phyloP scores from a whole-genome alignment of 768 basidiomycete genomes.

The Boletus rubescentipes region DNA sequence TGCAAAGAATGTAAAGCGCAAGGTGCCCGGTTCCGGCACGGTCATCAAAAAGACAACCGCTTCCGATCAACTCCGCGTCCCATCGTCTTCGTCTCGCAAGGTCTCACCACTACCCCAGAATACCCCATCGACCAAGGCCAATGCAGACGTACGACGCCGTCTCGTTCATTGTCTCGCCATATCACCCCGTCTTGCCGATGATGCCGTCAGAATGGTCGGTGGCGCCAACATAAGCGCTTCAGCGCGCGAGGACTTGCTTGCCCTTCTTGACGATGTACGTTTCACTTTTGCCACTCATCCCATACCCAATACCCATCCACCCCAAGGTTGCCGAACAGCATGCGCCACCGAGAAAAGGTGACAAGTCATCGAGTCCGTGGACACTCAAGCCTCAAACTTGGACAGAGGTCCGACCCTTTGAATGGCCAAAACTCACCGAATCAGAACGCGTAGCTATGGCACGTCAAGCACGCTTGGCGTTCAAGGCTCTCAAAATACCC shows the following conservation, averaged over 20 bases:
- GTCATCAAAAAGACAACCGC: slow-evolving; percentile 26
- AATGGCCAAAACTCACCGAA: slow-evolving; percentile 52
- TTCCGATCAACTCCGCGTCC: slow-evolving; percentile 30
- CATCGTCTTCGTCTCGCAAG: slow-evolving; percentile 33
- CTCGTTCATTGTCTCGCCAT: slow-evolving; percentile 53
- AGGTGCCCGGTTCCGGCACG: slow-evolving; percentile 31
- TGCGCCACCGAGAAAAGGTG: slow-evolving; percentile 32
- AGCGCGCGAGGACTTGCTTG: slow-evolving; percentile 42
- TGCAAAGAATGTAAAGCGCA: slow-evolving; percentile 46
- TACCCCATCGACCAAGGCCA: slow-evolving; percentile 17
- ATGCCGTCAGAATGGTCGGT: slow-evolving; percentile 44
- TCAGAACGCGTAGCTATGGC: slow-evolving; percentile 49
- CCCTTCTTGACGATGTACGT: slow-evolving; percentile 52
- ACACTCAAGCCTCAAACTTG: slow-evolving; percentile 56
- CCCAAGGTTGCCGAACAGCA: slow-evolving; percentile 52
- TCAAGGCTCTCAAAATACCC: slow-evolving; percentile 53
- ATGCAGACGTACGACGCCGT: slow-evolving; percentile 33
- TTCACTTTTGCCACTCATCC: too few species aligned
- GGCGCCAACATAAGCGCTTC: slow-evolving; percentile 37
- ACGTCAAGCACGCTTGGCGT: slow-evolving; percentile 48
- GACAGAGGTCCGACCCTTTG: slow-evolving; percentile 70
- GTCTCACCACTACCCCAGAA: slow-evolving; percentile 28
- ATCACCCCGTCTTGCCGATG: slow-evolving; percentile 43
- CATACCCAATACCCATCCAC: neutral
- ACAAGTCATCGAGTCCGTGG: slow-evolving; percentile 45